phyloP scores from a whole-genome alignment of 176 grass and related monocot genomes.

The Zoysia pacifica region DNA sequence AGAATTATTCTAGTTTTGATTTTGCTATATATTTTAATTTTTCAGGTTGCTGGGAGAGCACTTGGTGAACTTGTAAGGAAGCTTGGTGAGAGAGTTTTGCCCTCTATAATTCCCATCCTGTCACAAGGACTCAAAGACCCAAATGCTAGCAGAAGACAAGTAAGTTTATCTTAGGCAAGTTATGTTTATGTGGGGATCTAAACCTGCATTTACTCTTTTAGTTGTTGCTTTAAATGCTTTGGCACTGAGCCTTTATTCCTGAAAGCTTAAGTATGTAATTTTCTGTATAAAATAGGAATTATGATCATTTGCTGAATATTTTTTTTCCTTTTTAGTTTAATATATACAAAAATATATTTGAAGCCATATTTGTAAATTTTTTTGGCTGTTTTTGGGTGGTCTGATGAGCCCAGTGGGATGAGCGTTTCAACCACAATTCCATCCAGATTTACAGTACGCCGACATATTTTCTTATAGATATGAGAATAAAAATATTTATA shows the following conservation, averaged over 20 bases:
- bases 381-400: not conserved
- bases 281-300: not conserved
- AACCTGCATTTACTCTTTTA: not conserved
- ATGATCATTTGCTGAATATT: too few species aligned
- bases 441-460: slow-evolving; percentile 6
- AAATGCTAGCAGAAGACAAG: slow-evolving; percentile 87
- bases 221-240: not conserved
- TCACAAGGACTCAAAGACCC: slow-evolving; percentile 84
- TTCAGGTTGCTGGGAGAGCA: slow-evolving; percentile 91
- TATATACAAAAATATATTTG: not conserved
- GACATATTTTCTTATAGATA: slow-evolving; percentile 21
- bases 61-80: slow-evolving; percentile 98
- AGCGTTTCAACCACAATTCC: not conserved
- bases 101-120: slow-evolving; percentile 92
- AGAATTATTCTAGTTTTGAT: slow-evolving; percentile 17
- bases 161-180: slow-evolving; percentile 55
- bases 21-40: slow-evolving; percentile 18
- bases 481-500: not conserved
- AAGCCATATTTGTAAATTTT: not conserved
- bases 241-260: not conserved
- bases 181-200: not conserved
- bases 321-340: not conserved
- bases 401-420: not conserved
- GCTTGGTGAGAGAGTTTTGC: slow-evolving; percentile 95
- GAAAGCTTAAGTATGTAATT: not conserved